A percentile compares a stretch with the other conserved stretches of the same genome.
phyloP scores from a whole-genome alignment of 1,284 basidiomycete species.

The Ceratobasidium sp. region DNA sequence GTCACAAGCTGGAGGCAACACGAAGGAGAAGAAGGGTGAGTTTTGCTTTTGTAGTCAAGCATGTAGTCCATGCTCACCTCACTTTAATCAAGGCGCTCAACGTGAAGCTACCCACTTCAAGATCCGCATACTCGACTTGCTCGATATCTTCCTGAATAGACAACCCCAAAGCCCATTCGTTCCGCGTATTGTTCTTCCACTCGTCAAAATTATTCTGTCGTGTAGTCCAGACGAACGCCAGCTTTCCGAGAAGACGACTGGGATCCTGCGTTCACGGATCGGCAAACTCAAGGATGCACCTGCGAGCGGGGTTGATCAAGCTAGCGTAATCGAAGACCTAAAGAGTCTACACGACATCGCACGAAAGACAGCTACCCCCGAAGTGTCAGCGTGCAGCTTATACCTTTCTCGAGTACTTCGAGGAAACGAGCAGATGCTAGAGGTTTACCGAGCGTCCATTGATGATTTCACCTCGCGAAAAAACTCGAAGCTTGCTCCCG shows the following conservation, averaged over 20 bases:
- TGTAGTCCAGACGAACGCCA: conserved; percentile 82
- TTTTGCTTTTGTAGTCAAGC: conserved; percentile 3
- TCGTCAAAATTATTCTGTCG: conserved; percentile 76
- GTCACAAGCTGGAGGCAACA: conserved; percentile 64
- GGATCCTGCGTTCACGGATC: conserved; percentile 79
- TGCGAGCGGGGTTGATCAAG: conserved; percentile 58
- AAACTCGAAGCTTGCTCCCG: conserved; percentile 75
- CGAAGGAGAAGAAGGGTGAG: conserved; percentile 71
- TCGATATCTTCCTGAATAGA: conserved; percentile 84
- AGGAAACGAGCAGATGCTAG: conserved; percentile 56
- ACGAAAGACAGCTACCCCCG: conserved; percentile 67
- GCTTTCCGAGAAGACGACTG: conserved; percentile 84
- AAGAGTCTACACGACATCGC: conserved; percentile 79
- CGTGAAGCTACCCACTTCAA: conserved; percentile 93
- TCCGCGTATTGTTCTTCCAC: conserved; percentile 75
- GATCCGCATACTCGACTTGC: conserved; percentile 90
- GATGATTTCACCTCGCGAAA: conserved; percentile 85
- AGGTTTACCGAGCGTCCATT: conserved; percentile 74
- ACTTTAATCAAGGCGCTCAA: conserved; percentile 62
- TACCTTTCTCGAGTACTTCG: conserved; percentile 74
- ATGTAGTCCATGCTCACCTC: conserved; percentile 43
- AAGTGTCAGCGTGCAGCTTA: conserved; percentile 77
- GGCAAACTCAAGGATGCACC: conserved; percentile 79
- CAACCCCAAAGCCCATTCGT: conserved; percentile 75
- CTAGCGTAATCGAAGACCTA: conserved; percentile 63